Conservation (phyloP, 2,329 filamentous ascomycete genomes). For the Penicillium sumatraense region DNA sequence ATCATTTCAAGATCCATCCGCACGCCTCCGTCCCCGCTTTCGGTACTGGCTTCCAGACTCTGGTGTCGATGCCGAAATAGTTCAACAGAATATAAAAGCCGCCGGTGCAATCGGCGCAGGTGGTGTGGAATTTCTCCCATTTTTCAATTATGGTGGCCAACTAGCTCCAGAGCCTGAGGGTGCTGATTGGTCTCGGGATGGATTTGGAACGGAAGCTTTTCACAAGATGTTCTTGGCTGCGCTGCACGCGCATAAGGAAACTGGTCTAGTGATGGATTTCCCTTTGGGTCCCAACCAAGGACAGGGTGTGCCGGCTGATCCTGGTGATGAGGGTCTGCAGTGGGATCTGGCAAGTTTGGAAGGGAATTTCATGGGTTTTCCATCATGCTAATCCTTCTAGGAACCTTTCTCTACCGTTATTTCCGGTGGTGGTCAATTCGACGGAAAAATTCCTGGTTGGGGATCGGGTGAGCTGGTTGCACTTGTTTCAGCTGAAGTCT, state of each 20-base stretch:
- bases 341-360: constrained; percentile 26
- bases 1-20: constrained; percentile 32
- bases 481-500: constrained; percentile 24
- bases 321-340: constrained; percentile 39
- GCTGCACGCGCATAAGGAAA: constrained; percentile 39
- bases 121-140: constrained; percentile 46
- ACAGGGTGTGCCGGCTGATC: constrained; percentile 49
- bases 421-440: constrained; percentile 32
- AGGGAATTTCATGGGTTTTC: not conserved
- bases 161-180: constrained; percentile 11
- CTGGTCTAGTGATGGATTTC: constrained; percentile 51
- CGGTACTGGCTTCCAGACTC: constrained; percentile 49
- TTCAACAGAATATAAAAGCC: constrained; percentile 38
- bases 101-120: constrained; percentile 40
- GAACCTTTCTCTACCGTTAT: constrained; percentile 8
- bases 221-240: constrained; percentile 31
- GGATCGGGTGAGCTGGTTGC: constrained; percentile 37
- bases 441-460: constrained; percentile 43
- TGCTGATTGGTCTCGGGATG: constrained; percentile 45
- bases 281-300: constrained; percentile 54
- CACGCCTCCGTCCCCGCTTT: constrained; percentile 34
- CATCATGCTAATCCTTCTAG: not conserved
- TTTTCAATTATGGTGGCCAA: constrained; percentile 43
- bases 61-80: constrained; percentile 31
- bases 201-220: constrained; percentile 45